Base-by-base conservation (phyloP, 2,329 filamentous ascomycete genomes). In the Fusarium siculi region DNA sequence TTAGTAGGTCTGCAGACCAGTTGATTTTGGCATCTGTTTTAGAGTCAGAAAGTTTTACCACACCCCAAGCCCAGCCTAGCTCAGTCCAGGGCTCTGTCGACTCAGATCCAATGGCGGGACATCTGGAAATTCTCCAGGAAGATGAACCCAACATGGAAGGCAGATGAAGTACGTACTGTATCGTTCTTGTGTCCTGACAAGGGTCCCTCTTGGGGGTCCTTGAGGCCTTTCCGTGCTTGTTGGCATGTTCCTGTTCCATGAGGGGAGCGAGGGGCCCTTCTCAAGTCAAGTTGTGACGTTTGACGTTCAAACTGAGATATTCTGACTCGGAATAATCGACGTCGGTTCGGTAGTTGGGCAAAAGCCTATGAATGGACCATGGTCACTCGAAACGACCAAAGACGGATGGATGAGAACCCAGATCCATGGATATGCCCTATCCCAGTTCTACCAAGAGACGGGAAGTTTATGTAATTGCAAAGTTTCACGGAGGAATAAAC, bases 401-500 rank as follows among this genome's bases (percentile, higher is more conserved):
- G 50, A 34, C 23, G 32, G 36, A 32, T 23, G 50, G 40, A 39
- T 19, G 32, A 19, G 19, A 44, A 34, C 65, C 40, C 54, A 57
- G 40, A 56, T 37, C 49, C 49, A 44, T 63, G 49, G 37, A 55
- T 49, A 50, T 34, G 28, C 47, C 21, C 32, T 34, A 50, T 40
- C n/a, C 34, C 21, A 23, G 40, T 49, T 50, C 28, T 43, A 54
- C 43, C 46, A 62, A 68, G 44, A 62, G 55, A 53, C 65, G 65
- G 65, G 49, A 68, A 60, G 42, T 57, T 69, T 69, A 64, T 64
- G 66, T 69, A 69, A 64, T 68, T n/a, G 39, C 10, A 25, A 56
- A 69, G 39, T 46, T 68, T 63, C 44, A 42, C 34, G 49, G 55
- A 69, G 36, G 57, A 63, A 69, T 43, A 58, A 68, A 69, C 43